A percentile compares a stretch with the other conserved stretches of the same genome.
phyloP scores from a whole-genome alignment of 306 rosid species.

The Sindora glabra region DNA sequence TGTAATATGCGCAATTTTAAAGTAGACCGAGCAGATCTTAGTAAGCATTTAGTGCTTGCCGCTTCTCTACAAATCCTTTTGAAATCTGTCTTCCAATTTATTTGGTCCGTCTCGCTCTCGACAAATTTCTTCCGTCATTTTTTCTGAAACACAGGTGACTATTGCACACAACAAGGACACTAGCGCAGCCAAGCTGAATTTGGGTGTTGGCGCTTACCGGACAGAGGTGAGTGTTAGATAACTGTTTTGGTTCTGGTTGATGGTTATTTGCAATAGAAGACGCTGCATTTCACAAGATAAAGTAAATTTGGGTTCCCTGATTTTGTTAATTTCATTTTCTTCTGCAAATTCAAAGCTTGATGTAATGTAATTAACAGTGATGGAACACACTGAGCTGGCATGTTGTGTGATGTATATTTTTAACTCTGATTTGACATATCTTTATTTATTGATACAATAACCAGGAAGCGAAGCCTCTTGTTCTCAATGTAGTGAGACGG shows the following conservation, averaged over 20 bases:
- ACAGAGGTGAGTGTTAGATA: slow-evolving; percentile 60
- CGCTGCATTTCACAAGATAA: neutral
- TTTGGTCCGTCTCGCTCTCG: neutral
- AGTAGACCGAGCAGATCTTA: neutral
- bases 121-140: neutral
- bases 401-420: neutral
- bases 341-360: neutral
- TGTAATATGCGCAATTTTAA: neutral
- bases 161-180: slow-evolving; percentile 89
- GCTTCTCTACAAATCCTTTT: neutral
- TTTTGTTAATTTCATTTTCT: neutral
- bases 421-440: neutral
- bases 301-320: neutral
- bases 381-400: neutral
- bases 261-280: neutral
- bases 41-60: neutral
- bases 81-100: neutral
- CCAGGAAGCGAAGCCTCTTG: slow-evolving; percentile 99
- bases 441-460: slow-evolving; percentile 14
- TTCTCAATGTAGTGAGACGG: slow-evolving; percentile 75
- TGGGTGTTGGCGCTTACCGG: slow-evolving; percentile 98
- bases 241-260: neutral
- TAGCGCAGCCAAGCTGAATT: slow-evolving; percentile 79
- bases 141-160: slow-evolving; percentile 62
- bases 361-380: neutral